phyloP scores from a whole-genome alignment of 1,139 yeast species.

The Suhomyces atakaporum region DNA sequence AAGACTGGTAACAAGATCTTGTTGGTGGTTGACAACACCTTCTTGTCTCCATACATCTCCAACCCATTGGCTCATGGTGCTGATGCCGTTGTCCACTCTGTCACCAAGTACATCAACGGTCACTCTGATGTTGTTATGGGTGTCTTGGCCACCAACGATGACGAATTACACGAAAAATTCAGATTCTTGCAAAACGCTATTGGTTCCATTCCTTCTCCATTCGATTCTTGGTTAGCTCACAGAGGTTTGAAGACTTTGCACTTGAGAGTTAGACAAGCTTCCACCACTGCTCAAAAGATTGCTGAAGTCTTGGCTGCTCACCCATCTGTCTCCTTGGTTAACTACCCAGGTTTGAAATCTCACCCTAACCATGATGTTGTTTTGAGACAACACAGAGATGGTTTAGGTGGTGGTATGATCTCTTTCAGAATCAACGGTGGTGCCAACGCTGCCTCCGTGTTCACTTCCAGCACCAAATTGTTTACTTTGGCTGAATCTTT shows the following conservation, averaged over 20 bases:
- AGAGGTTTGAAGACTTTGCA: constrained; percentile 89
- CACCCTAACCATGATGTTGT: constrained; percentile 68
- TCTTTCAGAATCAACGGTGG: constrained; percentile 87
- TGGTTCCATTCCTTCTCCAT: constrained; percentile 88
- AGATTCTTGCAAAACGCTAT: constrained; percentile 84
- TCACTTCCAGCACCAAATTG: constrained; percentile 72
- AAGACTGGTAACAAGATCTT: constrained; percentile 51
- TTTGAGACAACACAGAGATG: constrained; percentile 75
- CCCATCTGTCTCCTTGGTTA: constrained; percentile 63
- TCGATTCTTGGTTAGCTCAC: constrained; percentile 92
- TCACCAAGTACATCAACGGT: constrained; percentile 89
- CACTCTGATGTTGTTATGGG: constrained; percentile 94
- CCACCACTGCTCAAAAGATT: constrained; percentile 64
- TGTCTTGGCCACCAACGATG: constrained; percentile 70
- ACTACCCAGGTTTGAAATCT: constrained; percentile 78
- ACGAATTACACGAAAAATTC: constrained; percentile 60
- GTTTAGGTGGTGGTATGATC: constrained; percentile 90
- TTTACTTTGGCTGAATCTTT: constrained; percentile 88
- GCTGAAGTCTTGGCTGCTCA: constrained; percentile 62
- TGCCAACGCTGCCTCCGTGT: constrained; percentile 70
- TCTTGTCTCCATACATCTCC: constrained; percentile 88
- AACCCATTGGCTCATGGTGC: constrained; percentile 86
- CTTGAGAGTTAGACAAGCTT: constrained; percentile 72
- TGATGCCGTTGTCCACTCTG: constrained; percentile 84
- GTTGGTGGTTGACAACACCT: constrained; percentile 89